Percentiles rank a stretch among this genome's conserved stretches.
phyloP scores from a whole-genome alignment of 2,329 filamentous ascomycete genomes.

The Cyphellophora attinorum region DNA sequence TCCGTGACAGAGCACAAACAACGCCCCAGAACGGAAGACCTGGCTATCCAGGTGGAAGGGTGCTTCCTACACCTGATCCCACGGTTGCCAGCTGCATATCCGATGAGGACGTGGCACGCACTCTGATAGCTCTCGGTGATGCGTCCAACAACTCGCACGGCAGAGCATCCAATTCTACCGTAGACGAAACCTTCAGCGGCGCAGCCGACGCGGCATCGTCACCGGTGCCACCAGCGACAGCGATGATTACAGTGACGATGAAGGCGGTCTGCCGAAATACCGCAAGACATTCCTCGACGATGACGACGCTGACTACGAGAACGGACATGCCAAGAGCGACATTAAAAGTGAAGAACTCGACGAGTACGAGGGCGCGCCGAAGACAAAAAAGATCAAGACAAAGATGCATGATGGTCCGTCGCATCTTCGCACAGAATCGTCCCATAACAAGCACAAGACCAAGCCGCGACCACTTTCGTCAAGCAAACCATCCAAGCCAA shows the following conservation, averaged over 20 bases:
- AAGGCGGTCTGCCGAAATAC: conserved; percentile 43
- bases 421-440: conserved; percentile 27
- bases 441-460: conserved; percentile 12
- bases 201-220: conserved; percentile 73
- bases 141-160: conserved; percentile 89
- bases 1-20: conserved; percentile 45
- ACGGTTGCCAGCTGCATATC: conserved; percentile 95
- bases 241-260: conserved; percentile 53
- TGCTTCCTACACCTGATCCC: conserved; percentile 90
- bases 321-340: conserved; percentile 45
- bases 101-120: conserved; percentile 94
- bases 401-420: conserved; percentile 25
- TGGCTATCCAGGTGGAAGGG: conserved; percentile 38
- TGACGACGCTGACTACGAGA: conserved; percentile 42
- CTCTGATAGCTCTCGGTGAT: conserved; percentile 91
- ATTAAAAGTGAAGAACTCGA: conserved; percentile 30
- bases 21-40: conserved; percentile 33
- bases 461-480: not conserved
- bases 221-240: conserved; percentile 75
- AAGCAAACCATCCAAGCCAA: conserved; percentile 3
- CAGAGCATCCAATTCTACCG: conserved; percentile 82
- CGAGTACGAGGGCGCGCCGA: conserved; percentile 29
- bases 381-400: conserved; percentile 44
- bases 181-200: conserved; percentile 89
- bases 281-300: conserved; percentile 46